phyloP scores from a whole-genome alignment of 345 rosid genomes.

The Passiflora organensis region DNA sequence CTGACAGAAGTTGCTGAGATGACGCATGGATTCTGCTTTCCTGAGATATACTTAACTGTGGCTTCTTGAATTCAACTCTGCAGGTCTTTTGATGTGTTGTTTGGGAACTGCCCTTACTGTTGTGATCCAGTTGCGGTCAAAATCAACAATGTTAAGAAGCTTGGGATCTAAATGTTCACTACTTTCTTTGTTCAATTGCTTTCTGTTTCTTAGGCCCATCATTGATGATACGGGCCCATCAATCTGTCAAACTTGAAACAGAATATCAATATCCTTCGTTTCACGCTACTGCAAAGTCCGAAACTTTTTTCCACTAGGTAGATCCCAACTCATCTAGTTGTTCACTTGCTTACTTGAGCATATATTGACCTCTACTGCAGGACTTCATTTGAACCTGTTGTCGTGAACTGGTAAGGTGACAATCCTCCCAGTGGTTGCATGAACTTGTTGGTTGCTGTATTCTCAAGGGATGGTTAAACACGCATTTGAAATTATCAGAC shows the following conservation, averaged over 20 bases:
- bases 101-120: constrained; percentile 75
- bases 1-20: neutral
- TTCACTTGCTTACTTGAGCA: too few relatives aligned
- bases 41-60: constrained; percentile 2
- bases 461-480: too few relatives aligned
- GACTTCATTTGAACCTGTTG: too few relatives aligned
- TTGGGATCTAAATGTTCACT: neutral
- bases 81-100: constrained; percentile 76
- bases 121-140: constrained; percentile 75
- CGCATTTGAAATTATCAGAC: neutral
- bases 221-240: neutral
- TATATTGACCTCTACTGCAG: too few relatives aligned
- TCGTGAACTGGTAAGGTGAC: too few relatives aligned
- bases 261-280: neutral
- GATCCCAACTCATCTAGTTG: neutral
- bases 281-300: neutral
- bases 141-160: constrained; percentile 32
- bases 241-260: neutral
- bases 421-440: neutral
- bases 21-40: neutral
- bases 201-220: neutral
- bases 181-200: neutral
- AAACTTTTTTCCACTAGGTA: neutral
- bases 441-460: too few relatives aligned
- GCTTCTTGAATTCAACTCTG: constrained; percentile 11